These are phyloP conservation scores for Phaeosphaeriaceae sp. DNA, from an alignment of 2,329 filamentous ascomycete genomes.

Conservation along the genomic window DNA sequence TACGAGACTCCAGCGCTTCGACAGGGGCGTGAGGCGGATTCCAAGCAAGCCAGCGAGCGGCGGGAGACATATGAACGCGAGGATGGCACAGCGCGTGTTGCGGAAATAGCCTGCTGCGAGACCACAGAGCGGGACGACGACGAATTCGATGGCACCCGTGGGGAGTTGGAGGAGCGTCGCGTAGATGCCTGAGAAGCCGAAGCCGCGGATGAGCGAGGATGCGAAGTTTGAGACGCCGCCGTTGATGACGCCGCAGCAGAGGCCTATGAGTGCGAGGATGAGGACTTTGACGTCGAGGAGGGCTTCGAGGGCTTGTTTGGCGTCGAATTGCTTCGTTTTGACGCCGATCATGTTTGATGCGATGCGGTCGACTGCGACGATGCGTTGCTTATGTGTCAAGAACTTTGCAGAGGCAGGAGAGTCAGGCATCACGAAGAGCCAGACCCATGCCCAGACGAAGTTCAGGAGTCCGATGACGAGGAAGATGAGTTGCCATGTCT, in stretches of 20 bases:
- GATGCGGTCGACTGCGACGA: constrained; percentile 51
- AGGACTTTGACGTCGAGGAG: constrained; percentile 50
- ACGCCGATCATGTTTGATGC: constrained; percentile 52
- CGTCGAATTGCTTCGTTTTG: constrained; percentile 49
- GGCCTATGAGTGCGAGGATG: constrained; percentile 50
- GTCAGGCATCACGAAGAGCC: constrained; percentile 48
- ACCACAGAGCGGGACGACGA: constrained; percentile 47
- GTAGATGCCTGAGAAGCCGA: constrained; percentile 50
- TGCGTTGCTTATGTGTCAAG: constrained; percentile 48
- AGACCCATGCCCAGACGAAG: constrained; percentile 45
- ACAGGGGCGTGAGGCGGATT: constrained; percentile 56
- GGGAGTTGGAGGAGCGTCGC: constrained; percentile 54
- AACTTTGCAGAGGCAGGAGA: constrained; percentile 46
- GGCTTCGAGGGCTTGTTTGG: constrained; percentile 50
- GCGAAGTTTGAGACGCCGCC: constrained; percentile 60
- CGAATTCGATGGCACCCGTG: constrained; percentile 53
- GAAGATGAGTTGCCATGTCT: constrained; percentile 48
- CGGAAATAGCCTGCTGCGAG: constrained; percentile 42
- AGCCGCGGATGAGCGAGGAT: constrained; percentile 55
- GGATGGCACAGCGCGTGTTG: constrained; percentile 38
- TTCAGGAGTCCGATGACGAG: constrained; percentile 47
- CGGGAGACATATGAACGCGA: constrained; percentile 52
- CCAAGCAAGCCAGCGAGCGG: constrained; percentile 60
- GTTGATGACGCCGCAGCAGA: constrained; percentile 57
- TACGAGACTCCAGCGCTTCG: constrained; percentile 57